phyloP scores from a whole-genome alignment of 2,329 filamentous ascomycete genomes.

The Trichocomaceae sp. region DNA sequence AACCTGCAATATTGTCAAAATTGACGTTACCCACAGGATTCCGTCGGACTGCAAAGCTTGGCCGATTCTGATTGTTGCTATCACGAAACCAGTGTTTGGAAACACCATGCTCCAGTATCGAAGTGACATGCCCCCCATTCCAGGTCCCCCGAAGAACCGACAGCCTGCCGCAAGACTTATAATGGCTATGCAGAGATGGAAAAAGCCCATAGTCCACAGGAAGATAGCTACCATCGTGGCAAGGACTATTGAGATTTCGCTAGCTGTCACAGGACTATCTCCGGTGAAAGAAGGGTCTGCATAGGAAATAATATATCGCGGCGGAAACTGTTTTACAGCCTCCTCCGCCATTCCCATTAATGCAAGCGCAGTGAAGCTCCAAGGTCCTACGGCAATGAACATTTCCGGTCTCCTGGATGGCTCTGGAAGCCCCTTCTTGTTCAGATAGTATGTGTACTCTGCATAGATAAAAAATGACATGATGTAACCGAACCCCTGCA shows the following conservation, averaged over 20 bases:
- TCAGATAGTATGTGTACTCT: conserved; percentile 76
- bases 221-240: background rate
- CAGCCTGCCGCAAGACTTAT: background rate
- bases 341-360: conserved; percentile 52
- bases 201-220: background rate
- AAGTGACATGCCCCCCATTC: background rate
- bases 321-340: conserved; percentile 23
- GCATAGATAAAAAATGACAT: conserved; percentile 73
- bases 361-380: conserved; percentile 60
- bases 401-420: conserved; percentile 73
- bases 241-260: background rate
- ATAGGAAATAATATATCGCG: background rate
- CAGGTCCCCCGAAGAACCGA: background rate
- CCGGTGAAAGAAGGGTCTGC: background rate
- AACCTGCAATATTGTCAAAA: background rate
- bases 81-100: conserved; percentile 57
- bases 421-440: conserved; percentile 77
- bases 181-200: background rate
- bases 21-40: background rate
- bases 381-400: conserved; percentile 77
- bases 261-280: background rate
- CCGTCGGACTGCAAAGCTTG: conserved; percentile 22
- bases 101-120: conserved; percentile 49
- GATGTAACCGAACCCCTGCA: conserved; percentile 60
- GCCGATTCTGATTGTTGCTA: conserved; percentile 54